A percentile compares a stretch with the other conserved stretches of the same genome.
phyloP scores from a whole-genome alignment of 169 alveolate genomes.

The Cryptosporidium meleagridis region DNA sequence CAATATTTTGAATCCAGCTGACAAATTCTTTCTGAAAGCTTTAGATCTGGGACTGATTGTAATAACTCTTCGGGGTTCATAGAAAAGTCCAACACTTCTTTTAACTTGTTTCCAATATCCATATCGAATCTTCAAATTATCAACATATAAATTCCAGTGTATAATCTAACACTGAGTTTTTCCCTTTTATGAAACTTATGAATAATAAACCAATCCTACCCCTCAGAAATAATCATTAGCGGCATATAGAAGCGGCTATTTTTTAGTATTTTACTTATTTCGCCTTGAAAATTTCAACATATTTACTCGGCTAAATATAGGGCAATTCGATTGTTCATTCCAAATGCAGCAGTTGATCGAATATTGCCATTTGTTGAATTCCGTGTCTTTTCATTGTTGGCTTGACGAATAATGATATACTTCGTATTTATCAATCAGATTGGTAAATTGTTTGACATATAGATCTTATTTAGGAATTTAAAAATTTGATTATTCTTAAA shows the following conservation, averaged over 20 bases:
- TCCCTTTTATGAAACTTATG: not conserved
- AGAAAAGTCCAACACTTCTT: not conserved
- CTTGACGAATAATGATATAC: not conserved
- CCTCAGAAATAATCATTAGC: not conserved
- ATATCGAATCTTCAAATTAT: not conserved
- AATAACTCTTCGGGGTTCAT: slow-evolving; percentile 37
- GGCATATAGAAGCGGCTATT: not conserved
- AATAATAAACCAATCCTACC: not conserved
- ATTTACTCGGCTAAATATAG: not conserved
- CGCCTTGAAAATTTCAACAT: not conserved
- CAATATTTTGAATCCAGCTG: slow-evolving; percentile 19
- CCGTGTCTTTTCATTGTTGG: no score
- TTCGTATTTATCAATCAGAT: not conserved
- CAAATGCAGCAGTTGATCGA: no score
- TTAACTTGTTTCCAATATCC: not conserved
- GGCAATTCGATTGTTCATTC: not conserved
- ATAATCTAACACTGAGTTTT: not conserved
- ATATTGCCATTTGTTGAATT: no score
- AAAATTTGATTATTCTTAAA: not conserved
- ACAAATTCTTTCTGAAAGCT: slow-evolving; percentile 7
- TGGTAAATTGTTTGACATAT: not conserved
- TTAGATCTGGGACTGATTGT: slow-evolving; percentile 53
- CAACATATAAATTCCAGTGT: not conserved
- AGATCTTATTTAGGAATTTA: not conserved
- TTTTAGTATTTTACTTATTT: not conserved